Conservation (phyloP, 257 asterid species). For the Linaria vulgaris region DNA sequence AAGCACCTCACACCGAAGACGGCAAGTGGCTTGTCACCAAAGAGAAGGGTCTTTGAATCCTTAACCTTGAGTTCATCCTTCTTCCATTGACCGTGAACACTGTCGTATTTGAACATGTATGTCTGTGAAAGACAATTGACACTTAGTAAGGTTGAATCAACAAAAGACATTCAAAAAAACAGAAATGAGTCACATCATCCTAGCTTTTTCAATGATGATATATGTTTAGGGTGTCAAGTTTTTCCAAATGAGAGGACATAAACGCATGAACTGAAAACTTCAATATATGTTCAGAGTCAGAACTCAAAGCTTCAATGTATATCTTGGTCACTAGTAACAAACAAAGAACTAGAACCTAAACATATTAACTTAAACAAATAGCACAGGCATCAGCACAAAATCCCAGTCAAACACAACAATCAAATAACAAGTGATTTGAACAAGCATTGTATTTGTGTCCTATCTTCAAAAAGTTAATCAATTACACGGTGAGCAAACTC, state of each 20-base stretch:
- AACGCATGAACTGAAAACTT: not conserved
- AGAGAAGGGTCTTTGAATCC: slow-evolving; percentile 79
- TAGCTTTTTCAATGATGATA: not conserved
- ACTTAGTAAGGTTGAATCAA: not conserved
- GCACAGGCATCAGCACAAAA: too few relatives aligned
- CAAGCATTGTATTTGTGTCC: too few relatives aligned
- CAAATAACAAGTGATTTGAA: too few relatives aligned
- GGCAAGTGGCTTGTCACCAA: slow-evolving; percentile 66
- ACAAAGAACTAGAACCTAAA: too few relatives aligned
- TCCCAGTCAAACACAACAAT: too few relatives aligned
- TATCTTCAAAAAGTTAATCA: not conserved
- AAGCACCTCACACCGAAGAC: slow-evolving; percentile 63
- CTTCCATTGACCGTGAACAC: slow-evolving; percentile 84
- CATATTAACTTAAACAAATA: too few relatives aligned
- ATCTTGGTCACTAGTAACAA: too few relatives aligned
- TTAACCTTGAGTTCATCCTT: slow-evolving; percentile 62
- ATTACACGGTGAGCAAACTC: too few relatives aligned
- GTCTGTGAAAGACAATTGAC: slow-evolving; percentile 35
- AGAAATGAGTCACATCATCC: slow-evolving; percentile 6
- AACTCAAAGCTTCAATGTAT: not conserved
- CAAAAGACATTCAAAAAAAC: not conserved
- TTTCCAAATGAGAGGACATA: not conserved
- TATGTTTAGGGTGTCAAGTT: not conserved
- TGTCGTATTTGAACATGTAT: slow-evolving; percentile 87
- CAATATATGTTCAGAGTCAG: not conserved